These are phyloP conservation scores for Knufia fluminis DNA, from an alignment of 2,329 filamentous ascomycete genomes.

Conservation along the genomic window DNA sequence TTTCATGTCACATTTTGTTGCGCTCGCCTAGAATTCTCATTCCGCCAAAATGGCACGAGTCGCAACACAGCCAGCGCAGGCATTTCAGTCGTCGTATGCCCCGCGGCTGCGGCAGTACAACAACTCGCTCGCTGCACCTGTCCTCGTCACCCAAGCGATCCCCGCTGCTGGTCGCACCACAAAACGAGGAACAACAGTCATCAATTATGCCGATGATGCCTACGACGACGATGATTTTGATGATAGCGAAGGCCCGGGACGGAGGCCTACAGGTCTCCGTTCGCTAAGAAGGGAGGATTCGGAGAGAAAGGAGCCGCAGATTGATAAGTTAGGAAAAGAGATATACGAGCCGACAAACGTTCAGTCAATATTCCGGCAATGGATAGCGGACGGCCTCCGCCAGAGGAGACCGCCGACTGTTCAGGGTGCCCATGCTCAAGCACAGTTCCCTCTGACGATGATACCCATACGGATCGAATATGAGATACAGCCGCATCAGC, in stretches of 20 bases:
- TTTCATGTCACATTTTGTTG: too few species aligned
- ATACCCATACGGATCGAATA: constrained; percentile 96
- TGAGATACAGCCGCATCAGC: constrained; percentile 65
- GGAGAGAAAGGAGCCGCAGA: constrained; percentile 53
- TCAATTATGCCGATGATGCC: constrained; percentile 96
- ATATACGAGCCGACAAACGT: constrained; percentile 67
- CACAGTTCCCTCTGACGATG: constrained; percentile 74
- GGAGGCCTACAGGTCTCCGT: constrained; percentile 67
- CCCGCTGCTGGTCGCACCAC: constrained; percentile 72
- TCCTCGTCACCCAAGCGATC: constrained; percentile 60
- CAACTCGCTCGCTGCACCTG: constrained; percentile 81
- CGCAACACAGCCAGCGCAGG: constrained; percentile 53
- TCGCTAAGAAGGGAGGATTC: constrained; percentile 71
- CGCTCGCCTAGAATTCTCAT: too few species aligned
- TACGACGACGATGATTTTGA: constrained; percentile 64
- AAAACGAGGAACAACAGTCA: constrained; percentile 89
- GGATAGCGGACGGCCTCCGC: constrained; percentile 52
- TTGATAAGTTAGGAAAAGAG: constrained; percentile 77
- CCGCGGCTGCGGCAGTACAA: constrained; percentile 81
- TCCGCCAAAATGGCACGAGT: constrained; percentile 6
- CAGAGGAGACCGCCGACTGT: constrained; percentile 35
- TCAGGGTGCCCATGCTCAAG: constrained; percentile 54
- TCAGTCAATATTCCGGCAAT: constrained; percentile 88
- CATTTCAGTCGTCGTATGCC: constrained; percentile 84
- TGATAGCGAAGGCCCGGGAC: constrained; percentile 54